Base-by-base conservation (phyloP, 1,139 yeast genomes). In the Magnusiomyces tetraspermus region DNA sequence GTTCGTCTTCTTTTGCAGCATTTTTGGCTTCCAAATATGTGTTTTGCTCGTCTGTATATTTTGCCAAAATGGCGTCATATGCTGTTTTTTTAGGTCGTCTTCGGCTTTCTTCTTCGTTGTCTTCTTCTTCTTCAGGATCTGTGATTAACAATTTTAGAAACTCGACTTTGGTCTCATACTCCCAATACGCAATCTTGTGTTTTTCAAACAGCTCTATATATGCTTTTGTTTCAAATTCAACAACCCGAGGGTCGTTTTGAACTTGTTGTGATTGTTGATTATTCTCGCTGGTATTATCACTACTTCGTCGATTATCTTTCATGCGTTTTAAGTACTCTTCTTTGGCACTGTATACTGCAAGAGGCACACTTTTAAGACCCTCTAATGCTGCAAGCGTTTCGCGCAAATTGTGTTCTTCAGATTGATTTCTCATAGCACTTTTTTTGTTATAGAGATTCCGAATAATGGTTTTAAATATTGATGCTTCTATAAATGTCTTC, bases 81-180 rank as follows among this genome's bases (percentile, higher is more conserved):
- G 19, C 45, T 10, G 30, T 3, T 10, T 17, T 41, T 15, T 41
- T 41, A 13, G 28, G 6, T 6, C 6, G 5, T 36, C 17, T 36
- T 10, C 19, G 17, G 5, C 15, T n/a, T 17, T 58, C 31, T 49
- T 55, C 51, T 50, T 55, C 51, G 66, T 63, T 51, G 71, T 69
- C 47, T 63, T 58, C 19, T 49, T 56, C 2, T 58, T 59, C 31
- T 68, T 68, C 26, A 64, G 67, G 69, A 33, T 72, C 74, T 11
- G 67, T 66, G 4, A 73, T 61, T 4, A 75, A 61, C 10, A 68
- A 61, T 17, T 79, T 61, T 46, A 82, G 67, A 62, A 82, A 82
- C 66, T 78, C 75, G 57, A 82, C 85, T 58, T 84, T 74, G 1
- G 86, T 76, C 60, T 82, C 88, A 60, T 82, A 85, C 61, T 83